Base-by-base conservation (phyloP, 208 protist genomes). In the Acanthamoeba sp. region DNA sequence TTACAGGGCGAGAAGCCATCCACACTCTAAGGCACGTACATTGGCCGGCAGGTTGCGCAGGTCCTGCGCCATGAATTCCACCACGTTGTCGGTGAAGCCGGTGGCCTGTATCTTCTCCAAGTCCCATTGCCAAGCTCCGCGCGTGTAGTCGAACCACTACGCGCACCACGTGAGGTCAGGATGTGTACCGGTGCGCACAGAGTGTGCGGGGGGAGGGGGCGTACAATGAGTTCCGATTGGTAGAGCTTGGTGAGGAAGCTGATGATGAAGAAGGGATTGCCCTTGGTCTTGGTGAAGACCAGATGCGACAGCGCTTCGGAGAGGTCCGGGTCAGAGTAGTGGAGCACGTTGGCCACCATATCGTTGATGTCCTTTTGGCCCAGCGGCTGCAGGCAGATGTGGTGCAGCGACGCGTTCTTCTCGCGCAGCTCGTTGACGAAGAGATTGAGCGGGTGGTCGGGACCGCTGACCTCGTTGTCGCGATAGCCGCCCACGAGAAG, bases 41-140 rank as follows among this genome's bases (percentile, higher is more conserved):
- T 14, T 22, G 22, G 29, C 32, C 29, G 62, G 62, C 12, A 92
- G 87, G 0, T 69, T 92, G 52, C 45, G 40, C 24, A 92, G 57
- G 87, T 92, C 87, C 40, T 92, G 87, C n/a, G 57, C 87, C 87
- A 92, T 92, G 57, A 92, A 92, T n/a, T 92, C 87, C 29, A 92
- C 87, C 87, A 92, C 87, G 42, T 92, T 92, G 55, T 92, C 87
- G 27, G 87, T 92, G 87, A 50, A 92, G 12, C 38, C 34, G 14
- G 62, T 92, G 7, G 29, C 32, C 36, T 92, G 34, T 20, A 92
- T 92, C 34, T 71, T 92, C 40, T 64, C 87, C 62, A 92, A 12
- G 32, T 92, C 87, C 87, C 87, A 92, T 29, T 76, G 55, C 87
- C 87, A 92, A 10, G 36, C 7, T 22, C 62, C 55, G 22, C 45